Base-by-base conservation (phyloP, 2,329 filamentous ascomycete genomes). In the Apiospora sp. region DNA sequence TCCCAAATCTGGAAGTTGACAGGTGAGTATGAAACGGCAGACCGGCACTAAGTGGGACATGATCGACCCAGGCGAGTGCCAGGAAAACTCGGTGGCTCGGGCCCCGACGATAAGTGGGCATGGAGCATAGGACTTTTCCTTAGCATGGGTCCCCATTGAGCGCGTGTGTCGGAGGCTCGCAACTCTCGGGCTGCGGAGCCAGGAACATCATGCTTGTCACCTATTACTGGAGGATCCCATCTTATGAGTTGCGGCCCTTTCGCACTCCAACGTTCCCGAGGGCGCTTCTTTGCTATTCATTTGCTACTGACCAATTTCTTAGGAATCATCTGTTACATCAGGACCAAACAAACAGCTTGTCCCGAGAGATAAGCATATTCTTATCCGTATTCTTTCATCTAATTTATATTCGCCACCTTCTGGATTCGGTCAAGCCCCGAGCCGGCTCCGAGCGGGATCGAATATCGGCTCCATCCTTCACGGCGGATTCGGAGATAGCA, bases 231-330 rank as follows among this genome's bases (percentile, higher is more conserved):
- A 41, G 19, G 58, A 64, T 37, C 34, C 58, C 58, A 41, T 64
- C 58, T 64, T 64, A 64, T 64, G 58, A 64, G 58, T 64, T 64
- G 58, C 58, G 58, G 58, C 58, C 58, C 58, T 34, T 41, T 64
- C 58, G 58, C 58, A 64, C 58, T 64, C 58, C 34, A n/a, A n/a
- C 19, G 34, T 24, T 41, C 58, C 58, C 58, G 58, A 64, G 19
- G 58, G 30, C 30, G 58, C 58, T 41, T 41, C 58, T 64, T 37
- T 64, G 34, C 19, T 41, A n/a, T 64, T 64, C 54, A 37, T 24
- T 64, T 41, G 30, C 34, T 37, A 13, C 5, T 16, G 27, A 19
- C 27, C 27, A 19, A 16, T 7, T 4, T 41, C 19, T n/a, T n/a
- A 19, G 19, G 19, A n/a, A 13, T 10, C 41, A 37, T 24, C 58